A percentile compares a stretch with the other conserved stretches of the same genome.
Evolutionary conservation across 306 rosid species (phyloP).

Genomic region (Quillaja saponaria): DNA sequence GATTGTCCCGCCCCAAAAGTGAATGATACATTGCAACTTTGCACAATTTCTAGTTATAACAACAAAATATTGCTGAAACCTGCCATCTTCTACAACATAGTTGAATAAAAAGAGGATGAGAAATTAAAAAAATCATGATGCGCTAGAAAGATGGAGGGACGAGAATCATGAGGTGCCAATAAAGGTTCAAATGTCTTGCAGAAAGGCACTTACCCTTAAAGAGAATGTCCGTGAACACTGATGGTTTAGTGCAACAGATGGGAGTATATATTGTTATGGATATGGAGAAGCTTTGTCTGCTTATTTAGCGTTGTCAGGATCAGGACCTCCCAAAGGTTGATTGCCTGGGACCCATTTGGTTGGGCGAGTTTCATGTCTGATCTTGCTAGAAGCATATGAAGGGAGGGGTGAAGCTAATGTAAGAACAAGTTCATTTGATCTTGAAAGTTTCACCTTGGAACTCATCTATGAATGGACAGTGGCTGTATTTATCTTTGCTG

Average conservation of each 20-base stretch:
- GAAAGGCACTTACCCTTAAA: neutral
- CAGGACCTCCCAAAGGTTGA: no score
- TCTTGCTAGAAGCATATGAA: no score
- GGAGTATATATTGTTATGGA: no score
- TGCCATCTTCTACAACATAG: constrained; percentile 9
- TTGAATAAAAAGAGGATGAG: constrained; percentile 14
- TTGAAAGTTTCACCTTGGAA: constrained; percentile 14
- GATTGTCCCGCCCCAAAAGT: no score
- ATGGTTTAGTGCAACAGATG: no score
- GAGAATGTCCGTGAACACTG: no score
- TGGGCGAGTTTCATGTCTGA: no score
- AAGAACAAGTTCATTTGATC: constrained; percentile 11
- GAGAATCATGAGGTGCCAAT: constrained; percentile 1
- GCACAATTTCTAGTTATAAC: constrained; percentile 3
- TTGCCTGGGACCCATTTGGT: no score
- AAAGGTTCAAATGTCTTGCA: constrained; percentile 30
- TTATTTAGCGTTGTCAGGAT: no score
- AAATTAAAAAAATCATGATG: neutral
- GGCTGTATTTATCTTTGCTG: neutral
- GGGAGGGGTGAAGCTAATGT: constrained; percentile 9
- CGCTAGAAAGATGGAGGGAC: constrained; percentile 12
- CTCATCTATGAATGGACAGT: constrained; percentile 16
- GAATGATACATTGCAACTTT: constrained; percentile 6
- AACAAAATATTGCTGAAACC: constrained; percentile 5
- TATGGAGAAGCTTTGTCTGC: no score